Evolutionary conservation across 1,284 basidiomycete species (phyloP), one percentile per base, ranked within the genome.

Genomic region (Rhizoctonia solani): DNA sequence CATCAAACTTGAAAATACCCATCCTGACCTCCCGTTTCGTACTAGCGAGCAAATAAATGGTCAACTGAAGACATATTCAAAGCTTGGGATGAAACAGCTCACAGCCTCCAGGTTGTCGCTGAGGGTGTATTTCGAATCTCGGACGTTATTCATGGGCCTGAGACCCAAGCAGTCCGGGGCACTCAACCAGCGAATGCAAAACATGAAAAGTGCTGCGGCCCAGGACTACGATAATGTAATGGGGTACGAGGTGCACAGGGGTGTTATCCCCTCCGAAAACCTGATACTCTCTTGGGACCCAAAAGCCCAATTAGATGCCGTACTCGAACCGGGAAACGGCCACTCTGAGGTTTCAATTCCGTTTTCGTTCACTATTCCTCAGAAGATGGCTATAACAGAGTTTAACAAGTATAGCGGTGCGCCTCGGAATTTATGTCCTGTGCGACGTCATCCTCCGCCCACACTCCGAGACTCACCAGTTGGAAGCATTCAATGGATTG

Each of bases 401-500:
- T 53, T 30, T 14, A 63, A 42, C 34, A n/a, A 49, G 32, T 13
- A 25, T 3, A 49, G 42, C 6, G 9, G 49, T 4, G 59, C 49
- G n/a, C 59, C 59, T n/a, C 47, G 59, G 13, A 49, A 63, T n/a
- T 13, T 53, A 2, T 63, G 59, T 16, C n/a, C 23, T 13, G 13
- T 53, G 13, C 25, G 42, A 13, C 59, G 49, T 1, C 44, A 23
- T 37, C 59, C 59, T 1, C 59, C 59, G 21, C 49, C 59, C 2
- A 63, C 59, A 9, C 30, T 53, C 1, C 59, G 49, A 1, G 37
- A 63, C n/a, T 42, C 19, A 21, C 47, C 37, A 6, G 21, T 39
- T 37, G 59, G 34, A 16, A 63, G 49, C 21, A 49, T 63, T 47
- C 59, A 63, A 47, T 63, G 59, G 59, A 49, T 63, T 9, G 49